These are phyloP conservation scores for Basidiobolus meristosporus DNA, from an alignment of 371 early-diverging fungal species.

Conservation along the genomic window DNA sequence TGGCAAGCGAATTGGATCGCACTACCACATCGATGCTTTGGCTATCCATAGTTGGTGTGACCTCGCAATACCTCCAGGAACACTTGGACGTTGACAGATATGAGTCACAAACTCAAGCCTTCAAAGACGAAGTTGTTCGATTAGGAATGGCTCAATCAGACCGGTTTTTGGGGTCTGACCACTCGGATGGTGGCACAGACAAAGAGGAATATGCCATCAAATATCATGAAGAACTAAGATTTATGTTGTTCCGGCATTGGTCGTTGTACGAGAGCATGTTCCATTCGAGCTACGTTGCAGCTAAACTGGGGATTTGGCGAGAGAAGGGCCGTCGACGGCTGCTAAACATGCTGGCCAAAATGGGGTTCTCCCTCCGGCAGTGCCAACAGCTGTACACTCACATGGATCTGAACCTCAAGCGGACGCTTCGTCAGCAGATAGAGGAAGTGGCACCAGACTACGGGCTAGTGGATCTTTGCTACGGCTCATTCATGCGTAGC, in stretches of 20 bases:
- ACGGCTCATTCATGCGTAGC: slow-evolving; percentile 58
- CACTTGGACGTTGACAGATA: slow-evolving; percentile 3
- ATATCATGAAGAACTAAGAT: slow-evolving; percentile 21
- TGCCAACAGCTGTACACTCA: slow-evolving; percentile 50
- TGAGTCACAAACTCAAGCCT: background rate
- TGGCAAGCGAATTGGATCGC: slow-evolving; percentile 30
- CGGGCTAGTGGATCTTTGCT: slow-evolving; percentile 53
- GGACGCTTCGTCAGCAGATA: slow-evolving; percentile 36
- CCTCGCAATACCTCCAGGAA: no score
- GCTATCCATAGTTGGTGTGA: slow-evolving; percentile 3
- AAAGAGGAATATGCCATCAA: background rate
- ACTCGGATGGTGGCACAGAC: background rate
- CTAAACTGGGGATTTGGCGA: slow-evolving; percentile 71
- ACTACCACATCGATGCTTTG: slow-evolving; percentile 36
- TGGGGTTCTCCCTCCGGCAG: slow-evolving; percentile 61
- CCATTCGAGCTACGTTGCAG: slow-evolving; percentile 66
- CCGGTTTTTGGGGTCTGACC: background rate
- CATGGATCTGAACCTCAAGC: slow-evolving; percentile 60
- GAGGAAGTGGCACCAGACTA: slow-evolving; percentile 51
- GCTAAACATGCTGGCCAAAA: slow-evolving; percentile 62
- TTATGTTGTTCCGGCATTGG: slow-evolving; percentile 84
- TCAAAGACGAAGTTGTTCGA: background rate
- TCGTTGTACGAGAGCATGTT: slow-evolving; percentile 70
- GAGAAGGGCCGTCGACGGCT: slow-evolving; percentile 57
- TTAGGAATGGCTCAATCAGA: background rate